Base-by-base conservation (phyloP, 768 basidiomycete species). In the Dacryopinax primogenitus region DNA sequence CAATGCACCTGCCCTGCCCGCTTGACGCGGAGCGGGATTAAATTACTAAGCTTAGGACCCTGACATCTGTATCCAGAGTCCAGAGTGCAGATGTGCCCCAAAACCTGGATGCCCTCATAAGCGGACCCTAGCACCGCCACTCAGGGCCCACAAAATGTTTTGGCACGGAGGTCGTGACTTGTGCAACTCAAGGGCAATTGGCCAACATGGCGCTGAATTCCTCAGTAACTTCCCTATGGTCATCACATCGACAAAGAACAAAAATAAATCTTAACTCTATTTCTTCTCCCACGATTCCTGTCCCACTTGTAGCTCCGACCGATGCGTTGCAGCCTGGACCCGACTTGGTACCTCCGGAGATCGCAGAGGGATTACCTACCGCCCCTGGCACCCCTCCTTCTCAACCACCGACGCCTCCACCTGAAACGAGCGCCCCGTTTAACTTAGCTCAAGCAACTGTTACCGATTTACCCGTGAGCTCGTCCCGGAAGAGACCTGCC, bases 221-320 rank as follows among this genome's bases (percentile, higher is more conserved):
- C 51, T 58, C 51, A 58, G 51, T 58, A 58, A 58, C 51, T 13
- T 13, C 13, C 9, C 51, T 58, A 15, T 58, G 51, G 51, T 15
- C 51, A 32, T 58, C 51, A 58, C 51, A 58, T 30, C 23, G 51
- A 58, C 51, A 58, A 58, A 58, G 51, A 18, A 28, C 51, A 58
- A 58, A 58, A 30, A 11, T 58, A 13, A 58, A 58, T 30, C 51
- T 58, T 58, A 58, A 58, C 51, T 58, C 51, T 30, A 21, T 58
- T 3, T 30, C 51, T 58, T 30, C 51, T 28, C 51, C 51, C 6
- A 58, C 51, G 6, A 23, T 30, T 2, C 51, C 51, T 9, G 2
- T 30, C 3, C 26, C 32, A 15, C 51, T 30, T 30, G 26, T 21
- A 9, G 30, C 30, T 7, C 26, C 51, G 15, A 13, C 51, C 4